These are phyloP conservation scores for Thamnidium elegans DNA, from an alignment of 192 early-diverging fungal genomes.

Conservation along the genomic window DNA sequence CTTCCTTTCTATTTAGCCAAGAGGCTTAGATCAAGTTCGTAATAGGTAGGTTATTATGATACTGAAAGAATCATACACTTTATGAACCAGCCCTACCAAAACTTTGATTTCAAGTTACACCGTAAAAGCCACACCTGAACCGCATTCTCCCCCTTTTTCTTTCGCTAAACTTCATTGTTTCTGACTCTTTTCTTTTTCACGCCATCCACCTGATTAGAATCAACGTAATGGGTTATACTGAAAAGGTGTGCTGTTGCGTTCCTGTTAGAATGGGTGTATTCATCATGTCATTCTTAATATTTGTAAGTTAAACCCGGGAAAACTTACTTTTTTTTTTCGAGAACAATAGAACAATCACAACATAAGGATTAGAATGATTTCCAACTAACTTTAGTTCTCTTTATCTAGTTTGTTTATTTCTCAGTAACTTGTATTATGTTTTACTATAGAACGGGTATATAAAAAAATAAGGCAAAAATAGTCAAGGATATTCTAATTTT, in stretches of 20 bases:
- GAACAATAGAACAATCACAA: neutral
- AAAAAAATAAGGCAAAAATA: neutral
- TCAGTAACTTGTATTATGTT: neutral
- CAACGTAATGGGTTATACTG: neutral
- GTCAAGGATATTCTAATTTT: neutral
- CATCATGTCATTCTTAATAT: constrained; percentile 13
- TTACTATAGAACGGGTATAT: constrained; percentile 4
- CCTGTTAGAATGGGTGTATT: constrained; percentile 19
- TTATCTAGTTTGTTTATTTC: neutral
- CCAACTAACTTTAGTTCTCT: neutral
- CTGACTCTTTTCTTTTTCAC: no score
- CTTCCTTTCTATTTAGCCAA: no score
- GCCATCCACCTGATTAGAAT: no score
- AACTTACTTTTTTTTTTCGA: neutral
- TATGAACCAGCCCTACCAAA: no score
- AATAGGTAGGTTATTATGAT: no score
- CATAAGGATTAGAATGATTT: neutral
- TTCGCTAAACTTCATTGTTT: no score
- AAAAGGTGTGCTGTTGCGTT: constrained; percentile 19
- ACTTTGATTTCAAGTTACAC: no score
- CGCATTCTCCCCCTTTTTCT: no score
- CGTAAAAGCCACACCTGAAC: no score
- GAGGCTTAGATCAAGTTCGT: no score
- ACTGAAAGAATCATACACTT: no score
- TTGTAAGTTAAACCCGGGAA: constrained; percentile 8